Base-by-base conservation (phyloP, 148 eudicot species). In the Vaccinium myrtillus region DNA sequence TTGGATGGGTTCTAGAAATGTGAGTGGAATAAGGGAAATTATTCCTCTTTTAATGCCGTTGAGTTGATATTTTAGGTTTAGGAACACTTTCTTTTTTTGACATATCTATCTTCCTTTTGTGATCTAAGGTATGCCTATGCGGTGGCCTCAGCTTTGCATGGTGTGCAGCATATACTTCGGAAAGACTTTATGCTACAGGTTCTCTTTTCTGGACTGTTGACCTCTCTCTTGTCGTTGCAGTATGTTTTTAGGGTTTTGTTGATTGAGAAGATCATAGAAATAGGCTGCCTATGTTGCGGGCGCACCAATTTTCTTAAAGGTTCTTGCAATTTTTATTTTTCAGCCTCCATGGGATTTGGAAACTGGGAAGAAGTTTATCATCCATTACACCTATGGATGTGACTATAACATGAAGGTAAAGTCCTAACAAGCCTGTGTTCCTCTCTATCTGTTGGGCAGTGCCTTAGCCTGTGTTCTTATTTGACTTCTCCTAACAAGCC, bases 161-260 rank as follows among this genome's bases (percentile, higher is more conserved):
- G 95, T 81, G 98, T 97, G 84, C 90, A 90, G 69, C 98, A 97
- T 86, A 90, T 90, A 88, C 98, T 95, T 80, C 93, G 92, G 54
- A 93, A 93, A 84, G 98, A 97, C 85, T 97, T 97, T 83, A 97
- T 97, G 99, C 91, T 97, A 82, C 99, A 97, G 98, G 99, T 97
- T 65, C 81, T 75, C 23, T 43, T 21, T 39, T 39, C 80, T 82
- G 46, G 21, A 36, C 30, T 12, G 3, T 71, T 55, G 74, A 25
- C n/a, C 39, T 55, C 21, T 71, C 39, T 74, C 12, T 71, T 48
- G 46, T 71, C 36, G 15, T 70, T 70, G 9, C 21, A 27, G 77
- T 27, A 53, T 50, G 63, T 18, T 27, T 16, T 16, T 54, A 4
- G 39, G n/a, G 5, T 82, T 36, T 75, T 19, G 43, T 3, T 5